phyloP scores from a whole-genome alignment of 441 rosid species.

The Iberis amara region DNA sequence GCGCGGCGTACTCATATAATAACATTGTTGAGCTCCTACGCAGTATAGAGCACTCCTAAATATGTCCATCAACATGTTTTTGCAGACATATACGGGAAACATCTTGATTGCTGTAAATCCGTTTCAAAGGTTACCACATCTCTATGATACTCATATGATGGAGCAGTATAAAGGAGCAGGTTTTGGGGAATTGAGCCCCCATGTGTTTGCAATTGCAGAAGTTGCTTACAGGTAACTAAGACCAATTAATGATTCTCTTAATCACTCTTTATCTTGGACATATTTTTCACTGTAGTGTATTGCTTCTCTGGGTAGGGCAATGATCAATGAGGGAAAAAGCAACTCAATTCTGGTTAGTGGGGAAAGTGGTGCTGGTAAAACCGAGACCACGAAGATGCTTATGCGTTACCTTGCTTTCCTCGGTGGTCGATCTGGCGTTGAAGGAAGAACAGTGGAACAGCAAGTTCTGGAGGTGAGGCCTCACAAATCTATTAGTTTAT shows the following conservation, averaged over 20 bases:
- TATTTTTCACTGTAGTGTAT: conserved; percentile 19
- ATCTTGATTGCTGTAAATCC: conserved; percentile 97
- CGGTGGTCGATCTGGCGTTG: conserved; percentile 96
- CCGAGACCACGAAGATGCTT: conserved; percentile 99
- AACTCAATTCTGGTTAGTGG: conserved; percentile 99
- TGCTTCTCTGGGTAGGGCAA: conserved; percentile 54
- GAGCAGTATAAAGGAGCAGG: conserved; percentile 97
- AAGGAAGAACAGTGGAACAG: conserved; percentile 97
- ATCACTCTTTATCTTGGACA: conserved; percentile 13
- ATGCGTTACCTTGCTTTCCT: conserved; percentile 97
- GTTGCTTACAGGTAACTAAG: conserved; percentile 71
- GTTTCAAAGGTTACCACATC: conserved; percentile 95
- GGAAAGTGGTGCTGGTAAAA: conserved; percentile 99
- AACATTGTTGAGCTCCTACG: conserved; percentile 1
- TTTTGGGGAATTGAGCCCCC: conserved; percentile 98
- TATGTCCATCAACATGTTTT: conserved; percentile 17
- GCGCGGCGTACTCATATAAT: conserved; percentile 8
- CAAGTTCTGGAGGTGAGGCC: conserved; percentile 92
- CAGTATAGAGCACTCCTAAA: conserved; percentile 10
- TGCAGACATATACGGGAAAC: conserved; percentile 98
- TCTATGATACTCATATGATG: conserved; percentile 99
- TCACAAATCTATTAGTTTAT: conserved; percentile 3
- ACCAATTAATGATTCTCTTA: conserved; percentile 1
- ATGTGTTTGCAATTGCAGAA: conserved; percentile 97
- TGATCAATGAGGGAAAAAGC: conserved; percentile 96